Percentiles rank a stretch among this genome's conserved stretches.
phyloP scores from a whole-genome alignment of 768 basidiomycete genomes.

The Trametes cingulata region DNA sequence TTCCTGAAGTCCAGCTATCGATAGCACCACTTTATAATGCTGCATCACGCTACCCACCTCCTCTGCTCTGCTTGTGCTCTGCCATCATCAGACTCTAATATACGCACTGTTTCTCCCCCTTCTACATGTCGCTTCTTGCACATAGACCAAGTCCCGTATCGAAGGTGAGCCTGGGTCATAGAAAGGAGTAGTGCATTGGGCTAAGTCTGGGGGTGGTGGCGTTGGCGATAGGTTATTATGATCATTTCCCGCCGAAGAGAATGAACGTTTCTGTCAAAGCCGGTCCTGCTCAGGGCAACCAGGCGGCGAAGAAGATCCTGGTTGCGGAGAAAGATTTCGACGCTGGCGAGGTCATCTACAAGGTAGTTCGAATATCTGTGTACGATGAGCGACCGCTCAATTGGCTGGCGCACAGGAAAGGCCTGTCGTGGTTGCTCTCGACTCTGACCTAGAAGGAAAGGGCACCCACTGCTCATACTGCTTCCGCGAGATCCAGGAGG shows the following conservation, averaged over 20 bases:
- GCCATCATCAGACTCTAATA: constrained; percentile 27
- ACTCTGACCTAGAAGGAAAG: constrained; percentile 65
- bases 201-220: constrained; percentile 30
- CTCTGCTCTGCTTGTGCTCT: constrained; percentile 24
- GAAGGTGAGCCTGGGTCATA: constrained; percentile 64
- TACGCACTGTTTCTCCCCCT: constrained; percentile 30
- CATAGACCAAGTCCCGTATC: constrained; percentile 63
- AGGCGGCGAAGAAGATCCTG: constrained; percentile 41
- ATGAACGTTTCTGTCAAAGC: constrained; percentile 66
- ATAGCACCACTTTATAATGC: constrained; percentile 19
- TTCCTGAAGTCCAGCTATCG: constrained; percentile 30
- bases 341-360: constrained; percentile 77
- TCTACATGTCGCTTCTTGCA: constrained; percentile 11
- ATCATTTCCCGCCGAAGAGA: constrained; percentile 71
- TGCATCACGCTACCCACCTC: constrained; percentile 12
- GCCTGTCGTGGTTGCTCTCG: constrained; percentile 70
- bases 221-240: constrained; percentile 63
- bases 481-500: constrained; percentile 55
- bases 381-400: neutral
- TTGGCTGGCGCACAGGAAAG: constrained; percentile 52
- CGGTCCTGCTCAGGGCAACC: constrained; percentile 29
- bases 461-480: constrained; percentile 77
- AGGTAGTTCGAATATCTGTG: constrained; percentile 39
- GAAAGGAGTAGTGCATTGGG: constrained; percentile 10
- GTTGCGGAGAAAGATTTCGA: constrained; percentile 67